Percentiles rank a stretch among this genome's conserved stretches.
phyloP scores from a whole-genome alignment of 1,284 basidiomycete species.

The Cutaneotrichosporon sp. region DNA sequence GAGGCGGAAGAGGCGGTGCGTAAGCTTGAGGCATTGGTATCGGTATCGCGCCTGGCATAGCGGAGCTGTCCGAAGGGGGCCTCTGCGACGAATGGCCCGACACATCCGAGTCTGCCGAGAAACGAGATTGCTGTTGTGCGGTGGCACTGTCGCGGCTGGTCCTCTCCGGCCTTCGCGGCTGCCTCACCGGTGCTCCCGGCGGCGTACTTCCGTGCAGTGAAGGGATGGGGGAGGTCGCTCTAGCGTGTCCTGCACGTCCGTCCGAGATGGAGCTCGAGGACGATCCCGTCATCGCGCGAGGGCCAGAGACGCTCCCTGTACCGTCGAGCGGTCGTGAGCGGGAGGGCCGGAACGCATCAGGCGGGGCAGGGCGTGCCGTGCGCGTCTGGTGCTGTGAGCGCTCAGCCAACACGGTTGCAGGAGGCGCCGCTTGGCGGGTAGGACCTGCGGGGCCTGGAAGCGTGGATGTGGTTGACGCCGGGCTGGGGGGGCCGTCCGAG shows the following conservation, averaged over 20 bases:
- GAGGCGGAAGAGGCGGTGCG: too few relatives aligned
- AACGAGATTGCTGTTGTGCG: constrained; percentile 30
- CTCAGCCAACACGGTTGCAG: constrained; percentile 32
- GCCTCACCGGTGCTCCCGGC: not conserved
- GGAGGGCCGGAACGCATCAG: constrained; percentile 48
- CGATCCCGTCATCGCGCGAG: too few relatives aligned
- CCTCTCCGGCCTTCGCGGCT: constrained; percentile 24
- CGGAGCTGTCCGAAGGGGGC: not conserved
- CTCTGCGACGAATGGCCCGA: constrained; percentile 3
- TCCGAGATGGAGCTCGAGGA: too few relatives aligned
- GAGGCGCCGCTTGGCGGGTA: not conserved
- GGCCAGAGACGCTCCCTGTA: too few relatives aligned
- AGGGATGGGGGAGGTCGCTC: not conserved
- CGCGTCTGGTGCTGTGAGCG: constrained; percentile 2
- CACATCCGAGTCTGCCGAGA: constrained; percentile 42
- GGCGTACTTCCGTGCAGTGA: not conserved
- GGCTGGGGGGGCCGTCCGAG: constrained; percentile 15
- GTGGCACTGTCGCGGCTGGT: constrained; percentile 28
- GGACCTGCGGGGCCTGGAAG: not conserved
- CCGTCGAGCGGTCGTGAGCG: constrained; percentile 13
- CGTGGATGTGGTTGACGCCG: constrained; percentile 11
- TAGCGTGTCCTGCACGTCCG: too few relatives aligned
- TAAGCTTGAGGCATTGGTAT: not conserved
- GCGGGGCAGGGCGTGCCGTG: constrained; percentile 35
- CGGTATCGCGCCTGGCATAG: not conserved